These are phyloP conservation scores for Aspergillus affinis DNA, from an alignment of 495 filamentous ascomycete genomes.

Conservation along the genomic window DNA sequence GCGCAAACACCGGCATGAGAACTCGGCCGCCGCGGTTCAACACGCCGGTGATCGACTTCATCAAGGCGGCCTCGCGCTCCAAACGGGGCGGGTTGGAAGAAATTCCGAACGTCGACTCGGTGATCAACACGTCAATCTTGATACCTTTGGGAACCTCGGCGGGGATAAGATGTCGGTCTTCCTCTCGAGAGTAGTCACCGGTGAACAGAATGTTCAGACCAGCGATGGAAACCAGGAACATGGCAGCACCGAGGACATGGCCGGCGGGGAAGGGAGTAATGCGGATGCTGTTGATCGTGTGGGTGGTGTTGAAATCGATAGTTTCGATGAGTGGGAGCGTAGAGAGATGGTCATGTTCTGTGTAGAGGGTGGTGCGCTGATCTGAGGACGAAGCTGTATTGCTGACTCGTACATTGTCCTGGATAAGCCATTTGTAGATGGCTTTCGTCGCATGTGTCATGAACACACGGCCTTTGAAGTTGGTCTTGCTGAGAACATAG, in stretches of 20 bases:
- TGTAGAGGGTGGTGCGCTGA: slow-evolving; percentile 78
- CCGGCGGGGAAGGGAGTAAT: slow-evolving; percentile 96
- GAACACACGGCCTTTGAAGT: slow-evolving; percentile 93
- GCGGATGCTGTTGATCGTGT: slow-evolving; percentile 92
- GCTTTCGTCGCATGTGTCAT: slow-evolving; percentile 99
- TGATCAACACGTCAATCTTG: slow-evolving; percentile 94
- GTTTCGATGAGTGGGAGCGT: slow-evolving; percentile 94
- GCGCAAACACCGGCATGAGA: slow-evolving; percentile 91
- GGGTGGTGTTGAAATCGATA: slow-evolving; percentile 96
- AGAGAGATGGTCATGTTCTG: slow-evolving; percentile 87
- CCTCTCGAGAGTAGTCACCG: slow-evolving; percentile 92
- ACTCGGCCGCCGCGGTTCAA: slow-evolving; percentile 89
- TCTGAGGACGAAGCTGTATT: slow-evolving; percentile 74
- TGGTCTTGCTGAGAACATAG: slow-evolving; percentile 96
- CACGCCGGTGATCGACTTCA: slow-evolving; percentile 90
- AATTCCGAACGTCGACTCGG: slow-evolving; percentile 94
- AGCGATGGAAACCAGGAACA: slow-evolving; percentile 96
- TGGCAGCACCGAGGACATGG: slow-evolving; percentile 95
- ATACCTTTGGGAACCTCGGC: slow-evolving; percentile 80
- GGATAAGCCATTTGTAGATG: slow-evolving; percentile 99
- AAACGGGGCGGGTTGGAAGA: slow-evolving; percentile 83
- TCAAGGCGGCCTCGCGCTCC: slow-evolving; percentile 86
- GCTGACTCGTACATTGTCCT: slow-evolving; percentile 87
- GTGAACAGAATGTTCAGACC: slow-evolving; percentile 96
- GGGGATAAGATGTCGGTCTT: slow-evolving; percentile 91